Evolutionary conservation across 257 asterid genomes (phyloP), one percentile per base, ranked within the genome.

Genomic region (Lithospermum erythrorhizon): DNA sequence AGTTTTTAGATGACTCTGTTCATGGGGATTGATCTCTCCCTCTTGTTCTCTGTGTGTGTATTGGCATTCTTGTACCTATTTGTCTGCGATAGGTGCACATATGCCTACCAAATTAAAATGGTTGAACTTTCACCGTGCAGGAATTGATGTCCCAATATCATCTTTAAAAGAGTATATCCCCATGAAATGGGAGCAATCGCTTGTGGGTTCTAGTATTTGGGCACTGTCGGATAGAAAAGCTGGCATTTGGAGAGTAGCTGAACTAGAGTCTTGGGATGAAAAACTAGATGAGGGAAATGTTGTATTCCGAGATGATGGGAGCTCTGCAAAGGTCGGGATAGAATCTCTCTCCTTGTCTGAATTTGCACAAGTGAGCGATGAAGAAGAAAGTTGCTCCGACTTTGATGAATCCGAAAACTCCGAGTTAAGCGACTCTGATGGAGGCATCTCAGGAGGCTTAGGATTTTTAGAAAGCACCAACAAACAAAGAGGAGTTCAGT

Each of bases 211-310:
- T 65, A 78, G 77, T 69, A 77, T 91, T 63, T 84, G 85, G 90
- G 98, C 97, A 25, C 75, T 76, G 64, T 58, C 87, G n/a, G 87
- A 82, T 64, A n/a, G 56, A 55, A 77, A 77, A 57, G 62, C 53
- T 45, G 94, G 94, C 60, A 70, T 91, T 60, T 88, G 98, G 98
- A 80, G 86, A 78, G 81, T 79, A 80, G 98, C 97, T 58, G 95
- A 91, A 75, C 81, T 88, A 10, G 84, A 76, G 72, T 88, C 86
- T 48, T 91, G 95, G 98, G 87, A 91, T 48, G 95, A 76, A 65
- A 63, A 75, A 63, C 85, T 82, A 66, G 68, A 71, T 53, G 60
- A 68, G 61, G 94, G 86, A 24, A 77, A 76, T 53, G 84, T 91
- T 56, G 83, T 91, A 63, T 88, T 86, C 61, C 76, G 73, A 32